Percentiles rank a stretch among this genome's conserved stretches.
Conservation (phyloP, 768 basidiomycete species). For the Mycena leptocephala region DNA sequence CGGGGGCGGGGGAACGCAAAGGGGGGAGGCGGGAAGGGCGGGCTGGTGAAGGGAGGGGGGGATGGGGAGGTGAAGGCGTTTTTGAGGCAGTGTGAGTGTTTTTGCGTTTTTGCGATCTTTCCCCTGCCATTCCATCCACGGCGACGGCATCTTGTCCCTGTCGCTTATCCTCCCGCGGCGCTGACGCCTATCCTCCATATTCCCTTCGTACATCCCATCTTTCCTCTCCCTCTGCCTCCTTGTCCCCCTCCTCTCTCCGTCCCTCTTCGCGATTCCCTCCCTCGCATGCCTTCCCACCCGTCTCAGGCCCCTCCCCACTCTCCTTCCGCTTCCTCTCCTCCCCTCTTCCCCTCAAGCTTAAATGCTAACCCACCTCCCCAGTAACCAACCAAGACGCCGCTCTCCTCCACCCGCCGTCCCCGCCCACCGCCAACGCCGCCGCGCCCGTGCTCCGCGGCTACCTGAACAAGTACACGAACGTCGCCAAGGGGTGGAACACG, state of each 20-base stretch:
- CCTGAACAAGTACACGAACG: slow-evolving; percentile 93
- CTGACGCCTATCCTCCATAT: too few relatives aligned
- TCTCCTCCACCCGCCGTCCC: slow-evolving; percentile 66
- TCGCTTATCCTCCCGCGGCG: too few relatives aligned
- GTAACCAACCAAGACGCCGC: slow-evolving; percentile 88
- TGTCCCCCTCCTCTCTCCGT: background rate
- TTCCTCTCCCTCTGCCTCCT: background rate
- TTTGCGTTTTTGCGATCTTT: too few relatives aligned
- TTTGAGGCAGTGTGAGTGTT: slow-evolving; percentile 82
- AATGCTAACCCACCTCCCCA: slow-evolving; percentile 44
- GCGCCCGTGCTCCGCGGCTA: slow-evolving; percentile 81
- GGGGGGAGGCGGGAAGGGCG: slow-evolving; percentile 73
- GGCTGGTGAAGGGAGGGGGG: slow-evolving; percentile 71
- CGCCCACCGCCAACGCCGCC: slow-evolving; percentile 63
- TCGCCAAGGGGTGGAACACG: slow-evolving; percentile 90
- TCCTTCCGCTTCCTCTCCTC: too few relatives aligned
- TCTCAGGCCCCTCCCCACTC: background rate
- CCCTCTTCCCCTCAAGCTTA: too few relatives aligned
- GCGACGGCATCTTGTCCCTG: too few relatives aligned
- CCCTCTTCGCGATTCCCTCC: background rate
- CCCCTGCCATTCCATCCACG: too few relatives aligned
- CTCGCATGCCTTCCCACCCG: background rate
- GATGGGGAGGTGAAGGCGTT: slow-evolving; percentile 91
- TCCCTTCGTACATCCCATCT: too few relatives aligned
- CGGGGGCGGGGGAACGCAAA: slow-evolving; percentile 39